Conservation (phyloP, 2,329 filamentous ascomycete species). For the Alternaria rosae region DNA sequence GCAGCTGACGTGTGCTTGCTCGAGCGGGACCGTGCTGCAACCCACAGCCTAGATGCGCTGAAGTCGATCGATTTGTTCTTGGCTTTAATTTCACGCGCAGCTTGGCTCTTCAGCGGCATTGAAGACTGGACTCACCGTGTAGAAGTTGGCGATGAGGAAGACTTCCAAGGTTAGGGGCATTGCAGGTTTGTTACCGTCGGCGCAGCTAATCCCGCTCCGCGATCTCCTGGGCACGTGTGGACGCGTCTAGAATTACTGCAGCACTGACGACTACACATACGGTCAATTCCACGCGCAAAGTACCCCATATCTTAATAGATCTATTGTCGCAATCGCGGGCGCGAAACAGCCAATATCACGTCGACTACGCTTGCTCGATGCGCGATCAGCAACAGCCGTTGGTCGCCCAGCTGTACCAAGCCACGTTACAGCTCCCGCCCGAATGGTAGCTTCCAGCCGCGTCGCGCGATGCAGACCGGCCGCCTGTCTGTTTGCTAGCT, state of each 20-base stretch:
- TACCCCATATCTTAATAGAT: background rate
- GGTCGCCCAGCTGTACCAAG: slow-evolving; percentile 24
- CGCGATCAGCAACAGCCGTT: background rate
- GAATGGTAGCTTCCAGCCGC: slow-evolving; percentile 1
- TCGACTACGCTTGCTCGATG: slow-evolving; percentile 27
- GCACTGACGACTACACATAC: background rate
- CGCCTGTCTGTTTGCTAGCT: slow-evolving; percentile 8
- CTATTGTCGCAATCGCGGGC: background rate
- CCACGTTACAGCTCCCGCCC: background rate
- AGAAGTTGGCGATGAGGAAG: background rate
- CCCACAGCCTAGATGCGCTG: background rate
- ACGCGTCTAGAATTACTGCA: background rate
- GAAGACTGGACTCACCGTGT: background rate
- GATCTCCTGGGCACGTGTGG: background rate
- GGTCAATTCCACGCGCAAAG: background rate
- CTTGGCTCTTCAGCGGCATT: background rate
- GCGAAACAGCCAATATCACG: background rate
- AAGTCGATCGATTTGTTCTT: background rate
- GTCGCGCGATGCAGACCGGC: background rate
- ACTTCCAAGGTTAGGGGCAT: background rate
- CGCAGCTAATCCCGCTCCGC: background rate
- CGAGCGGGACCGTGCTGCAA: slow-evolving; percentile 9
- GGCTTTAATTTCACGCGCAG: background rate
- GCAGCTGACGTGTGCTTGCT: slow-evolving; percentile 28
- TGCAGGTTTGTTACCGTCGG: background rate